Conservation (phyloP, 2,329 filamentous ascomycete genomes). For the Aspergillus clavatus region DNA sequence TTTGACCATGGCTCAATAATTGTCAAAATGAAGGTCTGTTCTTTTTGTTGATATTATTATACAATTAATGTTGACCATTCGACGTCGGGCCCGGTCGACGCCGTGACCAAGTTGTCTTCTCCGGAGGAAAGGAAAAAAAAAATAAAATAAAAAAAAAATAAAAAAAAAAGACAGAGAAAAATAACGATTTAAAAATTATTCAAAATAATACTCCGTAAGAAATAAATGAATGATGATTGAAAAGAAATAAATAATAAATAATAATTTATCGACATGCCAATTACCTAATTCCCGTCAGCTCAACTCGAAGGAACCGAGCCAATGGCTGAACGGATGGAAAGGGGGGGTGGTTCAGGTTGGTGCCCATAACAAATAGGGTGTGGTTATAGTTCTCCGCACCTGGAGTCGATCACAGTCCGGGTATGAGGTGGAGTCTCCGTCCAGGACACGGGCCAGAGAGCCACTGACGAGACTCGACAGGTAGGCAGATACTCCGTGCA, state of each 20-base stretch:
- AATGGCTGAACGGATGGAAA: neutral
- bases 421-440: slow-evolving; percentile 1
- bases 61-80: neutral
- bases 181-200: neutral
- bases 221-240: too few species aligned
- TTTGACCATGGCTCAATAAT: neutral
- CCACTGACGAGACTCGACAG: slow-evolving; percentile 15
- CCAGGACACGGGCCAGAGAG: slow-evolving; percentile 14
- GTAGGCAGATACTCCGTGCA: too few species aligned
- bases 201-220: too few species aligned
- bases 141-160: slow-evolving; percentile 1
- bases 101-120: neutral
- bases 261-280: too few species aligned
- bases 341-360: neutral
- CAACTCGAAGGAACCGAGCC: neutral
- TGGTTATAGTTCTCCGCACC: slow-evolving; percentile 9
- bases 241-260: too few species aligned
- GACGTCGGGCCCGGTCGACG: neutral
- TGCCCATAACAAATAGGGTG: neutral
- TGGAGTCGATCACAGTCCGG: slow-evolving; percentile 7
- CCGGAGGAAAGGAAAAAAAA: neutral
- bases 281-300: neutral
- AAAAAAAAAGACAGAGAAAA: neutral
- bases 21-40: neutral
- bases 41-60: too few species aligned